Evolutionary conservation across 805 yeast genomes (phyloP), one percentile per base, ranked within the genome.

Genomic region (Cyberlindnera misumaiensis): DNA sequence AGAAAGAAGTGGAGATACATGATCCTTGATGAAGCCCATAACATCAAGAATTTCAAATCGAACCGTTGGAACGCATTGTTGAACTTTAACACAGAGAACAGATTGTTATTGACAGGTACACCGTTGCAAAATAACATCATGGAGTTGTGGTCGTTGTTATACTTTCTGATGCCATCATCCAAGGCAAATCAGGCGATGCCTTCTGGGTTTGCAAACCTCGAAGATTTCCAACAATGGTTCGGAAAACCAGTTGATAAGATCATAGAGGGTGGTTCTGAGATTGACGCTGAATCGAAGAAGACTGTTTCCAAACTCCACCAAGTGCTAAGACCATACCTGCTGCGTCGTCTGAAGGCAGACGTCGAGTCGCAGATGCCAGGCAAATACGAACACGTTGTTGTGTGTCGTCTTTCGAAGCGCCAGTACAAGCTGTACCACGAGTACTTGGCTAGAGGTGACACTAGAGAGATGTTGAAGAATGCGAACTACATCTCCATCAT

Each of bases 331-430:
- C 99, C 99, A 0, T 93, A 90, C 53, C 65, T 93, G 29, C 65
- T 93, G 43, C 77, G 99, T 58, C 78, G 99, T 47, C 72, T 93
- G 55, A 93, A 93, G 58, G 87, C 85, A 15, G 99, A 93, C 61
- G 99, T 93, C 11, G 99, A 93, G 53, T 88, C 90, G 55, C 98
- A 93, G 61, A 93, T 93, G 98, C 99, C 99, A 1, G 96, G 84
- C 0, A 93, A 93, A 55, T 85, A 88, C 59, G 99, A 93, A 58
- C 99, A 93, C 59, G 80, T 93, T 42, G 80, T 93, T 5, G 86
- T 84, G 56, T 94, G 98, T 64, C 75, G 95, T 20, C 64, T 93
- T 32, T 88, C 97, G 2, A 88, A 93, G 52, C 74, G 99, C 47
- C 99, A 93, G 58, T 65, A 97, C 43, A 84, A 76, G 52, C 62